Percentiles rank a stretch among this genome's conserved stretches.
phyloP scores from a whole-genome alignment of 1,139 yeast genomes.

The Candida neerlandica region DNA sequence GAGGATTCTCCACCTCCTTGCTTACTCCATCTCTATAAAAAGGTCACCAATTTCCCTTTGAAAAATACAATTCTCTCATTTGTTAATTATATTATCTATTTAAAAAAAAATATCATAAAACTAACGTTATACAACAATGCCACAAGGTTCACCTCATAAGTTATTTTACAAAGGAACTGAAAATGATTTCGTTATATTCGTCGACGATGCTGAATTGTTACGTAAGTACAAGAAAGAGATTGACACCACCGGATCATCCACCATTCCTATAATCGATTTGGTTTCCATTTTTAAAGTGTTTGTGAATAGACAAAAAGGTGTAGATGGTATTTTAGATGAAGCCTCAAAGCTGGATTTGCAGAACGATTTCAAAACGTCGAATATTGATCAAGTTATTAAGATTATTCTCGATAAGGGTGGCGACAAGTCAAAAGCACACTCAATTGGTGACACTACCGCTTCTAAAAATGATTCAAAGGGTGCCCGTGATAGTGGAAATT shows the following conservation, averaged over 20 bases:
- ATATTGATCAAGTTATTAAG: conserved; percentile 52
- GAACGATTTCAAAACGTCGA: conserved; percentile 64
- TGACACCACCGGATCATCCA: conserved; percentile 39
- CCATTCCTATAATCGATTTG: conserved; percentile 64
- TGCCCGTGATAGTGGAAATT: conserved; percentile 32
- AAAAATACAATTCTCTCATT: not conserved
- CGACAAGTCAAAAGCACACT: conserved; percentile 35
- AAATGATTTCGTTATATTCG: conserved; percentile 66
- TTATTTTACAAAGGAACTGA: conserved; percentile 67
- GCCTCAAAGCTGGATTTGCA: conserved; percentile 69
- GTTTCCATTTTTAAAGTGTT: conserved; percentile 68
- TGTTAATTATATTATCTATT: not conserved
- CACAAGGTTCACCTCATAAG: conserved; percentile 35
- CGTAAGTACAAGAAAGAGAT: conserved; percentile 43
- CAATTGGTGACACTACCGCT: conserved; percentile 20
- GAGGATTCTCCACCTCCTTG: not conserved
- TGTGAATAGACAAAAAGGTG: conserved; percentile 63
- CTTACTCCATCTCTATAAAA: not conserved
- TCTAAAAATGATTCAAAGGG: conserved; percentile 45
- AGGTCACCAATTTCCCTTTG: not conserved
- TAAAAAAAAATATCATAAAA: not conserved
- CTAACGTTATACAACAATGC: conserved; percentile 18
- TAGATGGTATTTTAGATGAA: conserved; percentile 69
- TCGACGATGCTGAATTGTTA: conserved; percentile 54
- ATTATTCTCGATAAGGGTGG: conserved; percentile 59